Conservation (phyloP, 2,329 filamentous ascomycete genomes). For the Fusarium pseudograminearum region DNA sequence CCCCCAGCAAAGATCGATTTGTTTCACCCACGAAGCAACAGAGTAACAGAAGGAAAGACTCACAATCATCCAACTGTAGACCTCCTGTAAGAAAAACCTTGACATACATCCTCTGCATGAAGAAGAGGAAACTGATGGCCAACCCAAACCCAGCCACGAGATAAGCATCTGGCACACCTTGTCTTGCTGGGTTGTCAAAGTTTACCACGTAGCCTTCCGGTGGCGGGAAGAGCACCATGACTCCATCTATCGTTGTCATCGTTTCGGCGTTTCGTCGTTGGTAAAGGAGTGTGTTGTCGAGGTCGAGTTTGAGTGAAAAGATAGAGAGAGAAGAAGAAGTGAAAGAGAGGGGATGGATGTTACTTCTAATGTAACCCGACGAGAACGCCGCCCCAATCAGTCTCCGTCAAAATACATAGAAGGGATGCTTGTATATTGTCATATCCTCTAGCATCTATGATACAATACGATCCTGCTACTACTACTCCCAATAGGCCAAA, state of each 20-base stretch:
- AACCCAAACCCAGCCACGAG: conserved; percentile 38
- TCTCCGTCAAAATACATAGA: neutral
- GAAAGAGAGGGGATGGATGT: neutral
- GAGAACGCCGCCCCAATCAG: neutral
- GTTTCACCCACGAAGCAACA: conserved; percentile 3
- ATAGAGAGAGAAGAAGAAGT: neutral
- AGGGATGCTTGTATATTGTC: neutral
- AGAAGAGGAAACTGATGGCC: conserved; percentile 38
- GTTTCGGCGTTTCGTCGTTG: conserved; percentile 1
- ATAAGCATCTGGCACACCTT: conserved; percentile 43
- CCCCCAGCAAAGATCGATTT: neutral
- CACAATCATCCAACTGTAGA: conserved; percentile 46
- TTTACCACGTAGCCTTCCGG: conserved; percentile 52
- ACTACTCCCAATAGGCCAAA: neutral
- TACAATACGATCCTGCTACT: neutral
- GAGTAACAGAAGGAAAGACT: conserved; percentile 10
- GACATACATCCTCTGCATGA: conserved; percentile 47
- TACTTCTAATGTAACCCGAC: conserved; percentile 7
- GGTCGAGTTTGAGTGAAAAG: neutral
- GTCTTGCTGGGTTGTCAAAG: conserved; percentile 50
- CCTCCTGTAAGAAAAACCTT: conserved; percentile 42
- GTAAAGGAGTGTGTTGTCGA: conserved; percentile 3
- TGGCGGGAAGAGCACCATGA: conserved; percentile 34
- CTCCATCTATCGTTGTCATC: conserved; percentile 37
- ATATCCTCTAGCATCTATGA: neutral